Conservation (phyloP, 768 basidiomycete species). For the Nidula microcarpa region DNA sequence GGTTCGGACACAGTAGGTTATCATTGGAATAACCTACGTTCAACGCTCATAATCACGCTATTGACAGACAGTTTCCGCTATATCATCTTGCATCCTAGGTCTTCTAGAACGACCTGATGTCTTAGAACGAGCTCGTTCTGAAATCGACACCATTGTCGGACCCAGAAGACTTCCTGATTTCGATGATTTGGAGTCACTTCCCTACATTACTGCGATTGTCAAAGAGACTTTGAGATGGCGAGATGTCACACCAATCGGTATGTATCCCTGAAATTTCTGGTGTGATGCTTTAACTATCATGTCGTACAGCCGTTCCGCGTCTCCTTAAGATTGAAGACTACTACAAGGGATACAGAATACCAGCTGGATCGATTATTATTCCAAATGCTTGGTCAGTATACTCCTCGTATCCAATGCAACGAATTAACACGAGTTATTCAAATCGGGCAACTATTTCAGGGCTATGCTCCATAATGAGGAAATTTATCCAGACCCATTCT, state of each 20-base stretch:
- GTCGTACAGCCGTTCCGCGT: conserved; percentile 24
- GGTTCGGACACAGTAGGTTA: conserved; percentile 24
- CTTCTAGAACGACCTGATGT: conserved; percentile 23
- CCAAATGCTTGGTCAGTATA: conserved; percentile 23
- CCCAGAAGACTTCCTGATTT: conserved; percentile 22
- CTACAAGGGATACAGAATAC: conserved; percentile 31
- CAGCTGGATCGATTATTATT: conserved; percentile 22
- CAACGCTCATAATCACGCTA: background rate
- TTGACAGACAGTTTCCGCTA: background rate
- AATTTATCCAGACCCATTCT: conserved; percentile 9
- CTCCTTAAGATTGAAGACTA: conserved; percentile 22
- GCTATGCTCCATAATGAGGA: conserved; percentile 10
- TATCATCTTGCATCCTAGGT: conserved; percentile 21
- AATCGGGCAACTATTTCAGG: conserved; percentile 1
- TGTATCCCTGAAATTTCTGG: background rate
- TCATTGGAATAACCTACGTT: background rate
- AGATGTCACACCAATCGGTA: conserved; percentile 7
- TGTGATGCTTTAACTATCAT: background rate
- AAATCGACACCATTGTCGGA: conserved; percentile 25
- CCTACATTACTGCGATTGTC: conserved; percentile 27
- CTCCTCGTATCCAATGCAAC: too few species aligned
- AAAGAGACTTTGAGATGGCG: conserved; percentile 27
- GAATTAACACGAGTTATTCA: too few species aligned
- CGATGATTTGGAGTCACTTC: conserved; percentile 19
- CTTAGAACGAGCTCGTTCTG: conserved; percentile 22